Percentiles rank a stretch among this genome's conserved stretches.
Evolutionary conservation across 805 yeast species (phyloP).

Genomic region (Saturnispora zaruensis): DNA sequence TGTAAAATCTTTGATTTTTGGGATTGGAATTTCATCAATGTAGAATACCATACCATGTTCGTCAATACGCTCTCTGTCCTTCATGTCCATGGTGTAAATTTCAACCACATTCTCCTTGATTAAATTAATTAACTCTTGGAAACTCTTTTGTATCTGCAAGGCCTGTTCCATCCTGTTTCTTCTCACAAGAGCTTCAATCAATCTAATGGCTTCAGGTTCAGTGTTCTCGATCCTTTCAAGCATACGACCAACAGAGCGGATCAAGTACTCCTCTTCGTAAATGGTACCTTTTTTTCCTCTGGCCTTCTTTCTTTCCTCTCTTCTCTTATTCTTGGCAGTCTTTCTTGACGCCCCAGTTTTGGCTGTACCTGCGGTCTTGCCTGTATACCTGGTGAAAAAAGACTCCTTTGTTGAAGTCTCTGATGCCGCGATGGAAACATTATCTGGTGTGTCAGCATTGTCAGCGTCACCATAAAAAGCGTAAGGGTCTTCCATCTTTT

Average conservation of each 20-base stretch:
- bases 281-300: constrained; percentile 97
- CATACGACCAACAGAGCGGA: constrained; percentile 80
- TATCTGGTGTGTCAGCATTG: constrained; percentile 74
- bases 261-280: constrained; percentile 92
- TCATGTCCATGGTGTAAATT: constrained; percentile 73
- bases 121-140: constrained; percentile 46
- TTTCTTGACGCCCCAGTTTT: constrained; percentile 91
- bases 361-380: constrained; percentile 92
- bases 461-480: constrained; percentile 69
- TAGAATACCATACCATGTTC: constrained; percentile 80
- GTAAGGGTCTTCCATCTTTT: constrained; percentile 78
- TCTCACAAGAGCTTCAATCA: constrained; percentile 71
- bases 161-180: constrained; percentile 73
- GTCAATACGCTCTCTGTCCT: constrained; percentile 80
- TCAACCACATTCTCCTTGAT: constrained; percentile 59
- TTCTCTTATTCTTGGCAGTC: constrained; percentile 83
- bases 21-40: constrained; percentile 68
- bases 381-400: constrained; percentile 91
- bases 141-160: constrained; percentile 61
- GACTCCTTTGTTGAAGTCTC: constrained; percentile 91
- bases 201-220: constrained; percentile 58
- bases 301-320: constrained; percentile 94
- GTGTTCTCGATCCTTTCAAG: constrained; percentile 73
- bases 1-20: constrained; percentile 57
- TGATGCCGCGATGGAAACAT: constrained; percentile 89